phyloP scores from a whole-genome alignment of 257 asterid genomes.

The Solanum etuberosum region DNA sequence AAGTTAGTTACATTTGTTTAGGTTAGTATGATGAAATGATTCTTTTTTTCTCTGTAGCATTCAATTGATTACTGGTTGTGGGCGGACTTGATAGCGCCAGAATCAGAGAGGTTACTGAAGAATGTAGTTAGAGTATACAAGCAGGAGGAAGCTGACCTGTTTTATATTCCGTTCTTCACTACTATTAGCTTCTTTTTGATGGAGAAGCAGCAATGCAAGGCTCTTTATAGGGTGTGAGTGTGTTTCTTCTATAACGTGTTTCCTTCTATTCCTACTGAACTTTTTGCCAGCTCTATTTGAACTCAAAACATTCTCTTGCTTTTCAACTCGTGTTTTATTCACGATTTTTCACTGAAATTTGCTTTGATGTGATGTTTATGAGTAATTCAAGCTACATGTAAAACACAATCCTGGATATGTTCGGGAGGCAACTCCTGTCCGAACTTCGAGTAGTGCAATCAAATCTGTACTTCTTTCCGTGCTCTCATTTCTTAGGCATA shows the following conservation, averaged over 20 bases:
- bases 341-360: neutral
- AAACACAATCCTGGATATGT: neutral
- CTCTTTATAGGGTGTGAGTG: slow-evolving; percentile 99
- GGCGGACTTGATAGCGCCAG: slow-evolving; percentile 90
- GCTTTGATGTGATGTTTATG: neutral
- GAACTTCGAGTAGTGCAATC: neutral
- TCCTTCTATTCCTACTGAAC: neutral
- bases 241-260: slow-evolving; percentile 20
- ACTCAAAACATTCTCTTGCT: neutral
- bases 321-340: neutral
- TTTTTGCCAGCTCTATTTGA: neutral
- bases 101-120: slow-evolving; percentile 63
- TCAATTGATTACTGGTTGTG: slow-evolving; percentile 95
- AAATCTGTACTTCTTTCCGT: neutral
- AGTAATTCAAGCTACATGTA: neutral
- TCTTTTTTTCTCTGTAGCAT: slow-evolving; percentile 40
- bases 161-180: slow-evolving; percentile 90
- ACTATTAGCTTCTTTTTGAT: slow-evolving; percentile 87
- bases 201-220: slow-evolving; percentile 91
- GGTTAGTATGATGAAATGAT: neutral
- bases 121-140: slow-evolving; percentile 64
- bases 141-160: slow-evolving; percentile 93
- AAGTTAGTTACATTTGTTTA: neutral
- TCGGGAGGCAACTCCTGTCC: neutral
- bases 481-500: neutral